Conservation (phyloP, 768 basidiomycete genomes). For the Rhizopogon roseolus region DNA sequence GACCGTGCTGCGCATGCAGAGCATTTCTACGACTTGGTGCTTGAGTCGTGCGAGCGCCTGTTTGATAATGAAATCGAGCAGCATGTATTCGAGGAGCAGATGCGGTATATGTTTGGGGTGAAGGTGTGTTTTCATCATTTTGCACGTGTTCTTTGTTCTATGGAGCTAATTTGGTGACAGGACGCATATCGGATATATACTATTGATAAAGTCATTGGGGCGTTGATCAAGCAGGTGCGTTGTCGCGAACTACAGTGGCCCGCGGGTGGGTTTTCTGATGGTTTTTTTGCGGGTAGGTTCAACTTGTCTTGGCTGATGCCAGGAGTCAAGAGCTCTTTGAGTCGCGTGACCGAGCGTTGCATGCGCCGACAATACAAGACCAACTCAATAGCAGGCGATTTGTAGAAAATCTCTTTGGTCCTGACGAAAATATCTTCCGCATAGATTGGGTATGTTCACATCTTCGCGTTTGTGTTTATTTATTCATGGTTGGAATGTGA, state of each 20-base stretch:
- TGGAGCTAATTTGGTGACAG: constrained; percentile 26
- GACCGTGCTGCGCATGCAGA: constrained; percentile 42
- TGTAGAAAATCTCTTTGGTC: constrained; percentile 66
- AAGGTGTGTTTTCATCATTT: constrained; percentile 44
- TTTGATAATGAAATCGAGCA: constrained; percentile 94
- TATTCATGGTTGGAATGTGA: too few species aligned
- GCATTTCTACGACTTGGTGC: constrained; percentile 77
- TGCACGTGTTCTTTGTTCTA: not conserved
- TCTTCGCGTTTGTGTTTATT: too few species aligned
- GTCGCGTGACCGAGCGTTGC: constrained; percentile 55
- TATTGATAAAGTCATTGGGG: constrained; percentile 84
- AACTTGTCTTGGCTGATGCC: constrained; percentile 60
- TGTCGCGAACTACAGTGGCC: not conserved
- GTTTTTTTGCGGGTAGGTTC: constrained; percentile 37
- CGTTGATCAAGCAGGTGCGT: constrained; percentile 83
- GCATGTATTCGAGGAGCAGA: constrained; percentile 82
- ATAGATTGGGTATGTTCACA: constrained; percentile 65
- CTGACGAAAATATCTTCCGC: constrained; percentile 75
- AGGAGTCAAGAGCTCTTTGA: constrained; percentile 74
- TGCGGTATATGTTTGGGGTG: constrained; percentile 83
- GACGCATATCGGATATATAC: constrained; percentile 89
- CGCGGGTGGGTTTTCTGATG: too few species aligned
- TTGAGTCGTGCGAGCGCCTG: constrained; percentile 84
- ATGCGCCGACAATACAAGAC: constrained; percentile 63
- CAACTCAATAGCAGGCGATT: constrained; percentile 61